Evolutionary conservation across 179 eudicot species (phyloP).

Genomic region (Pouteria campechiana): DNA sequence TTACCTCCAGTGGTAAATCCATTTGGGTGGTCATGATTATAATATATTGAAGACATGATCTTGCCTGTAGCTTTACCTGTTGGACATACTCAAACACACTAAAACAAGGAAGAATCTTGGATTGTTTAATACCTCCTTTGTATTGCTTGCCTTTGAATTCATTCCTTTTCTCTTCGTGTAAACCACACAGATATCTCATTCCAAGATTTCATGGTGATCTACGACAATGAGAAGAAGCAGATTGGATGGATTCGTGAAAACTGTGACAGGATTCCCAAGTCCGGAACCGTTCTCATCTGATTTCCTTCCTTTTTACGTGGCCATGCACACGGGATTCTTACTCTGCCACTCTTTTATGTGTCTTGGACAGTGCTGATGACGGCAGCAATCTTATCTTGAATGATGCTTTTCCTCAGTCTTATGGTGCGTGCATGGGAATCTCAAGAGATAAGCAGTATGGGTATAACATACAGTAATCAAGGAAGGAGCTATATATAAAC

Average conservation of each 20-base stretch:
- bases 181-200: constrained; percentile 66
- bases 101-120: no score
- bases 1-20: no score
- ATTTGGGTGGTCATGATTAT: no score
- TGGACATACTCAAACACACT: no score
- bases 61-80: no score
- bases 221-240: constrained; percentile 59
- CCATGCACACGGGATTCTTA: constrained; percentile 18
- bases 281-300: constrained; percentile 18
- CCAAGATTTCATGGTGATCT: constrained; percentile 66
- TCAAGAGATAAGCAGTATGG: no score
- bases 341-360: constrained; percentile 6
- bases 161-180: constrained; percentile 2
- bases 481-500: no score
- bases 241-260: constrained; percentile 78
- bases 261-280: constrained; percentile 65
- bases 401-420: constrained; percentile 9
- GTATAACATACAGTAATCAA: no score
- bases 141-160: constrained; percentile 1
- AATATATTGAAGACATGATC: no score
- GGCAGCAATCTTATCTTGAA: no score
- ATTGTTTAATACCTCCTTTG: no score
- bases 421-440: constrained; percentile 9
- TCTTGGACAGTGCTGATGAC: constrained; percentile 12
- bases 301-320: constrained; percentile 10